Conservation (phyloP, 2,329 filamentous ascomycete species). For the Cryoendolithus antarcticus region DNA sequence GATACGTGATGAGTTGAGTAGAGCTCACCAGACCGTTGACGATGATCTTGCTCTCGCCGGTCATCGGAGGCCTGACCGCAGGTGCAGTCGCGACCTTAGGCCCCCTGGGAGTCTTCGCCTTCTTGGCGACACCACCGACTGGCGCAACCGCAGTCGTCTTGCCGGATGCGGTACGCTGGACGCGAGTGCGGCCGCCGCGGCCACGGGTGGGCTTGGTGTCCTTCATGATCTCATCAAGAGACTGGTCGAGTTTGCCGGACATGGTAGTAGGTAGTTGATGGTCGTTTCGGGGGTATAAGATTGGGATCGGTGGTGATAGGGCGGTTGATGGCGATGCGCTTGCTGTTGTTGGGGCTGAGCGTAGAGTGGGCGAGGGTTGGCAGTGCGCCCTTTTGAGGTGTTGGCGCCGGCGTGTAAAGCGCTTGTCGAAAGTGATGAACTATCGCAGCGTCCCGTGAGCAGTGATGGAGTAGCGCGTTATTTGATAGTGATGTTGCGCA, state of each 20-base stretch:
- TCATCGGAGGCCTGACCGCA: conserved; percentile 48
- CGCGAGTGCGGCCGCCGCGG: conserved; percentile 31
- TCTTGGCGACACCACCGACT: conserved; percentile 76
- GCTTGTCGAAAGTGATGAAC: too few relatives aligned
- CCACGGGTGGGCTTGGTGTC: conserved; percentile 45
- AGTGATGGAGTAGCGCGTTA: too few relatives aligned
- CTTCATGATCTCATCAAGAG: conserved; percentile 93
- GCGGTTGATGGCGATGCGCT: too few relatives aligned
- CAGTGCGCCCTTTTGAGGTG: too few relatives aligned
- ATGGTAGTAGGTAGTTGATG: conserved; percentile 39
- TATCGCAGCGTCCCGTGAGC: too few relatives aligned
- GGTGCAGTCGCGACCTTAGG: conserved; percentile 39
- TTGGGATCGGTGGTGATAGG: background rate
- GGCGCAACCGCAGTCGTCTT: conserved; percentile 50
- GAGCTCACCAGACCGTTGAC: conserved; percentile 89
- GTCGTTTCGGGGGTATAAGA: background rate
- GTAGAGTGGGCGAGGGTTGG: too few relatives aligned
- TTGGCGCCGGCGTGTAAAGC: too few relatives aligned
- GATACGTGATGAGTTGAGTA: conserved; percentile 9
- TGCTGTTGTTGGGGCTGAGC: too few relatives aligned
- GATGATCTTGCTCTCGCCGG: conserved; percentile 86
- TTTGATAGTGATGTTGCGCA: too few relatives aligned
- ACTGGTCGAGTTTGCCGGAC: conserved; percentile 93
- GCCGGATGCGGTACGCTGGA: conserved; percentile 35
- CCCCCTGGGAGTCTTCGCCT: conserved; percentile 44